These are phyloP conservation scores for Blastomyces percursus DNA, from an alignment of 2,329 filamentous ascomycete genomes.

Conservation along the genomic window DNA sequence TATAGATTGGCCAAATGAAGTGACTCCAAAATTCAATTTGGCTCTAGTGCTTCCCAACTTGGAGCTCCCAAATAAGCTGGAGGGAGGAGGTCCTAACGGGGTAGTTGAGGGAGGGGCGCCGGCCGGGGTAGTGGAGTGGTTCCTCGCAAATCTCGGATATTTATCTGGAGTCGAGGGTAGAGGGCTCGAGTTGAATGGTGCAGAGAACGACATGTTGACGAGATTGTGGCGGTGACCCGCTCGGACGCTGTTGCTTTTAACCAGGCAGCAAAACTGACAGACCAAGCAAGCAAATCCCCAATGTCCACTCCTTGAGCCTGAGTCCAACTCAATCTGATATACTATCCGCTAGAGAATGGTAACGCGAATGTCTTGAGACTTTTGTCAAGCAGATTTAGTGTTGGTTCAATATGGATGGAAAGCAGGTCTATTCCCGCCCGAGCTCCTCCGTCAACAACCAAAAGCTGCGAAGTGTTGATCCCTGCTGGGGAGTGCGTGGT, in stretches of 20 bases:
- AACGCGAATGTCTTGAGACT: neutral
- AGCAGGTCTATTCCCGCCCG: neutral
- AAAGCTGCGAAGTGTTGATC: constrained; percentile 3
- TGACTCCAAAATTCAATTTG: constrained; percentile 27
- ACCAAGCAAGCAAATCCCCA: neutral
- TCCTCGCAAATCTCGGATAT: constrained; percentile 26
- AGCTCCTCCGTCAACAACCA: neutral
- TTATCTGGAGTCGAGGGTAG: constrained; percentile 30
- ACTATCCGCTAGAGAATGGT: neutral
- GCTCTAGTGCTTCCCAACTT: constrained; percentile 30
- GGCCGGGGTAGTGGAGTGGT: constrained; percentile 48
- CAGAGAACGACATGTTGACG: constrained; percentile 27
- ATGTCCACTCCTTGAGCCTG: neutral
- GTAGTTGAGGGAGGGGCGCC: constrained; percentile 46
- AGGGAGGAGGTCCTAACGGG: constrained; percentile 42
- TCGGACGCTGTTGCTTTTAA: neutral
- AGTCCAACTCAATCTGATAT: neutral
- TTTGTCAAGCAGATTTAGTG: neutral
- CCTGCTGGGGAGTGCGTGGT: neutral
- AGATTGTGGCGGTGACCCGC: neutral
- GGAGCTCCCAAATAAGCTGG: constrained; percentile 43
- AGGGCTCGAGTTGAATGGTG: constrained; percentile 27
- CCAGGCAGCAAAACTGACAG: neutral
- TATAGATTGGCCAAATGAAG: constrained; percentile 28
- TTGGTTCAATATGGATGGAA: neutral